phyloP scores from a whole-genome alignment of 192 early-diverging fungal species.

The Mortierella alpina region DNA sequence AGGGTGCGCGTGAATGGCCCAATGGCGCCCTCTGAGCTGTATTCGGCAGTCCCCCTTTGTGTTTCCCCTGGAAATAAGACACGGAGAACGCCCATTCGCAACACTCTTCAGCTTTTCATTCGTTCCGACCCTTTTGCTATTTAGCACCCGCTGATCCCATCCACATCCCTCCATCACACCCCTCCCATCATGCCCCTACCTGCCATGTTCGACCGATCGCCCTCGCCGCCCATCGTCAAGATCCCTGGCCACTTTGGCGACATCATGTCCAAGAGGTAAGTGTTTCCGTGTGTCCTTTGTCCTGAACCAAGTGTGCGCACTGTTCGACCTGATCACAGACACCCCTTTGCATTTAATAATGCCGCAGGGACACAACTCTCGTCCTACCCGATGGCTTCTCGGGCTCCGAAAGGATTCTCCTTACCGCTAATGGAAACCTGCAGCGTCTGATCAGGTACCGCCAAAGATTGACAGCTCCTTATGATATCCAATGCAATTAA shows the following conservation, averaged over 20 bases:
- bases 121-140: neutral
- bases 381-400: conserved; percentile 52
- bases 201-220: conserved; percentile 40
- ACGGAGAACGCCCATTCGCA: no score
- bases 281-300: no score
- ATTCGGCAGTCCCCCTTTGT: no score
- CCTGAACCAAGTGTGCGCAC: no score
- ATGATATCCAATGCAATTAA: neutral
- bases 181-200: conserved; percentile 24
- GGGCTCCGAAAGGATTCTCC: conserved; percentile 55
- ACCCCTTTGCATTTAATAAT: neutral
- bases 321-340: neutral
- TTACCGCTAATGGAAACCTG: conserved; percentile 60
- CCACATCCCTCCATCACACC: neutral
- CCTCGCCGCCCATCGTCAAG: conserved; percentile 32
- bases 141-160: neutral
- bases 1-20: no score
- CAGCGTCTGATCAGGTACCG: conserved; percentile 58
- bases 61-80: no score
- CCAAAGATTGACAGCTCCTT: no score
- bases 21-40: no score
- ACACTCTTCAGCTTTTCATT: neutral
- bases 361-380: conserved; percentile 36
- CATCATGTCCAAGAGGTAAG: conserved; percentile 50
- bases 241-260: conserved; percentile 62